Conservation (phyloP, 768 basidiomycete species). For the Gyrodon lividus region DNA sequence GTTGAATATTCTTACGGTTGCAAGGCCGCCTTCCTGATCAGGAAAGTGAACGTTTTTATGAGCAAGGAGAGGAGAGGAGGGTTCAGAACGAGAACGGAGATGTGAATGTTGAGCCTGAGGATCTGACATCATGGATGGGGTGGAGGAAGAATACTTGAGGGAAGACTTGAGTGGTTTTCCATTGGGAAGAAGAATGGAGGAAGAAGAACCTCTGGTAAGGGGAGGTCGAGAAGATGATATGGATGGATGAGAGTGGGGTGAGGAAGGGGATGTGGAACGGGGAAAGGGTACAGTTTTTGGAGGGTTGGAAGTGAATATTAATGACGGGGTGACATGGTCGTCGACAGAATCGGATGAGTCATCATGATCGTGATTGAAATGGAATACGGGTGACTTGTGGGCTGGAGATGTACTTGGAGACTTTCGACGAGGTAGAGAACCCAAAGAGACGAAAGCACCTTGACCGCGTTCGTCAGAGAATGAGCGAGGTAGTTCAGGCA, state of each 20-base stretch:
- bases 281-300: slow-evolving; percentile 42
- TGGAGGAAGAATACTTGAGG: slow-evolving; percentile 53
- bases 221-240: slow-evolving; percentile 6
- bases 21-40: slow-evolving; percentile 55
- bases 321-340: slow-evolving; percentile 8
- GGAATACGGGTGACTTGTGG: slow-evolving; percentile 17
- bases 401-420: slow-evolving; percentile 11
- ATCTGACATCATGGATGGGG: slow-evolving; percentile 11
- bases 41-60: slow-evolving; percentile 92
- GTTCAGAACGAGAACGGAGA: slow-evolving; percentile 51
- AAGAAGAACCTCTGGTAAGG: slow-evolving; percentile 36
- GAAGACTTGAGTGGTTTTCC: slow-evolving; percentile 88
- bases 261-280: slow-evolving; percentile 23
- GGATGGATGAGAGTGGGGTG: slow-evolving; percentile 1
- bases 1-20: slow-evolving; percentile 60
- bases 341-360: slow-evolving; percentile 16
- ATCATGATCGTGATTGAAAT: slow-evolving; percentile 23
- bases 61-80: slow-evolving; percentile 51
- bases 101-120: slow-evolving; percentile 11
- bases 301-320: background rate
- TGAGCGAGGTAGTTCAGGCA: slow-evolving; percentile 13
- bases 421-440: slow-evolving; percentile 43
- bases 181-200: slow-evolving; percentile 56
- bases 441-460: slow-evolving; percentile 51
- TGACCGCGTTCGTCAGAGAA: slow-evolving; percentile 42